phyloP scores from a whole-genome alignment of 2,329 filamentous ascomycete species.

The Aspergillus amoenus region DNA sequence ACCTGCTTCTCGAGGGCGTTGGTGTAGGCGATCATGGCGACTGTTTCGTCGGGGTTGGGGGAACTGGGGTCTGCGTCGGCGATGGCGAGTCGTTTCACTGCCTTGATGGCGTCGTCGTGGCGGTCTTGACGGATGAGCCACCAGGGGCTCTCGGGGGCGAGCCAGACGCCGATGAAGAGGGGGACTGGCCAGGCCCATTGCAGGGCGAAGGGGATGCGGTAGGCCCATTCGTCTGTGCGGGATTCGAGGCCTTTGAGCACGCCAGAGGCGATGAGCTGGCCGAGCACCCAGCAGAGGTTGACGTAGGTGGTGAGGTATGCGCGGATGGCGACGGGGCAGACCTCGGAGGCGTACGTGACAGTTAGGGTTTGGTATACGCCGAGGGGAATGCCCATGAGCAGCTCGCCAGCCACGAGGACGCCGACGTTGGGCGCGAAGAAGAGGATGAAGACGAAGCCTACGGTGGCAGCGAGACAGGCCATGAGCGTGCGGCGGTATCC shows the following conservation, averaged over 20 bases:
- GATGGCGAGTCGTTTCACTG: constrained; percentile 30
- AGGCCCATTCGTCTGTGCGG: constrained; percentile 47
- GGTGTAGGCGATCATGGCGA: constrained; percentile 42
- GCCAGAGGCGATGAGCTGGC: constrained; percentile 49
- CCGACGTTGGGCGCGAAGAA: constrained; percentile 48
- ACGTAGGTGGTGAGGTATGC: constrained; percentile 41
- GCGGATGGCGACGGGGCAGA: constrained; percentile 39
- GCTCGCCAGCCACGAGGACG: constrained; percentile 45
- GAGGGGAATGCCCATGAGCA: constrained; percentile 49
- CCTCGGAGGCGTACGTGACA: constrained; percentile 42
- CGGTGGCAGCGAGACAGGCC: constrained; percentile 39
- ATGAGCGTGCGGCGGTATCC: constrained; percentile 31
- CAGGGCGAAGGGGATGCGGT: constrained; percentile 48
- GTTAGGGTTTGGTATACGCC: constrained; percentile 47
- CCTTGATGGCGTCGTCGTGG: constrained; percentile 33
- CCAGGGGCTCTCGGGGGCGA: constrained; percentile 49
- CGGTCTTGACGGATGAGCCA: constrained; percentile 43
- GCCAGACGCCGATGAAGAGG: constrained; percentile 41
- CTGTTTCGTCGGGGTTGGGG: constrained; percentile 8
- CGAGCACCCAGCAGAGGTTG: constrained; percentile 43
- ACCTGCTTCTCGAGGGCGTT: constrained; percentile 29
- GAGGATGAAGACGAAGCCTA: constrained; percentile 46
- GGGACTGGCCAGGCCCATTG: constrained; percentile 54
- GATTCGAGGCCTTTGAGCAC: constrained; percentile 44
- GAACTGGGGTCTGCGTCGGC: constrained; percentile 2